A percentile compares a stretch with the other conserved stretches of the same genome.
Evolutionary conservation across 192 early-diverging fungal species (phyloP).

Genomic region (Mortierella alpina): DNA sequence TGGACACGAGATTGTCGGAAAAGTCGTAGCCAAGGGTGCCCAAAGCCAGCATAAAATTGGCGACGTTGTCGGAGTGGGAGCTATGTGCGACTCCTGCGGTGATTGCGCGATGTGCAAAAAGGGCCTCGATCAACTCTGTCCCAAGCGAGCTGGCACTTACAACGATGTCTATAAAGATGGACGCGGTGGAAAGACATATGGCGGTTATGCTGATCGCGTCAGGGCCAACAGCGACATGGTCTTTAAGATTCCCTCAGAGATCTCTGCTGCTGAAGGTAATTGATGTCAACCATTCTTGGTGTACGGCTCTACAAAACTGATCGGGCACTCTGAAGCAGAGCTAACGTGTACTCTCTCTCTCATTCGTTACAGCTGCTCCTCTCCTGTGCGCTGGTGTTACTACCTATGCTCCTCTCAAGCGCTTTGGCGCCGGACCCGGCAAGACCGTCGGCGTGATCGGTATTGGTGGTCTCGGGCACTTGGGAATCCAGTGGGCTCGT

Average conservation of each 20-base stretch:
- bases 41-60: constrained; percentile 61
- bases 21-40: constrained; percentile 47
- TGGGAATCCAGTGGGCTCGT: constrained; percentile 73
- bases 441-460: constrained; percentile 68
- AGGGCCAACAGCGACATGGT: constrained; percentile 70
- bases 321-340: not conserved
- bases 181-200: constrained; percentile 66
- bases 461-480: constrained; percentile 78
- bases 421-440: constrained; percentile 56
- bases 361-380: constrained; percentile 66
- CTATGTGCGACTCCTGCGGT: constrained; percentile 69
- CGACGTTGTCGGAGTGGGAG: constrained; percentile 76
- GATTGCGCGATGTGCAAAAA: constrained; percentile 52
- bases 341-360: not conserved
- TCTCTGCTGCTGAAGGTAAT: constrained; percentile 63
- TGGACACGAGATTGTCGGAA: constrained; percentile 66
- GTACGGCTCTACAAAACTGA: no score
- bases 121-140: constrained; percentile 46
- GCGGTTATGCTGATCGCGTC: constrained; percentile 67
- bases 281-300: no score
- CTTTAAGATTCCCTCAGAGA: constrained; percentile 69
- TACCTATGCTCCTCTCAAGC: constrained; percentile 71
- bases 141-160: constrained; percentile 62
- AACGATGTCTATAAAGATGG: constrained; percentile 67
- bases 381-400: constrained; percentile 89